Base-by-base conservation (phyloP, 345 rosid species). In the Hirschfeldia incana region DNA sequence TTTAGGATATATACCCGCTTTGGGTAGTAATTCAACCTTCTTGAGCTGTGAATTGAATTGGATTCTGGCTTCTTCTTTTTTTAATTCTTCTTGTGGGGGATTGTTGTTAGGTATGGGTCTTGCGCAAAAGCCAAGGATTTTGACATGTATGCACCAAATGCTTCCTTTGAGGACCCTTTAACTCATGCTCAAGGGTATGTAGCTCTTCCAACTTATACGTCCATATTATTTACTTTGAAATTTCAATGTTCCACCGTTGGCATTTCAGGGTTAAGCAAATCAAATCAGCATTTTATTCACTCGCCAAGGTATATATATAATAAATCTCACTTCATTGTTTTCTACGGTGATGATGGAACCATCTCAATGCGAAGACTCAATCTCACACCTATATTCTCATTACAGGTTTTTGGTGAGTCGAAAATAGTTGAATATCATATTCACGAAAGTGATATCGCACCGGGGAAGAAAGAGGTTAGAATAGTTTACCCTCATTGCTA, bases 121-220 rank as follows among this genome's bases (percentile, higher is more conserved):
- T 39, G 78, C 74, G 91, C 97, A 64, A 86, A 87, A 27, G 21
- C 97, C 8, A 70, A 11, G 0, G 98, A 94, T 72, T 94, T 92
- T 7, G 87, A 94, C 67, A 94, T 94, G 72, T 94, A 94, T 80
- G 91, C 91, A 15, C 86, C 76, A 39, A 26, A 88, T 82, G 97
- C 98, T 80, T 85, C 98, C 30, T 94, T 92, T 83, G 97, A 94
- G 79, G 98, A 94, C 72, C 97, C 98, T n/a, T 90, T 94, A 39
- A 92, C 92, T 84, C 84, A 87, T 87, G 94, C 98, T 61, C 87
- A 75, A 3, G 98, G 98, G 97, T 94, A 82, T 28, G 88, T 76
- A 1, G 12, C 57, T 44, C 57, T 0, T 75, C 32, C 44, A 13
- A 34, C 51, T 49, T 2, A 21, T 8, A 21, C 34, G 0, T 64